Conservation (phyloP, 352 stramenopile genomes). For the Salisapilia sapeloensis region DNA sequence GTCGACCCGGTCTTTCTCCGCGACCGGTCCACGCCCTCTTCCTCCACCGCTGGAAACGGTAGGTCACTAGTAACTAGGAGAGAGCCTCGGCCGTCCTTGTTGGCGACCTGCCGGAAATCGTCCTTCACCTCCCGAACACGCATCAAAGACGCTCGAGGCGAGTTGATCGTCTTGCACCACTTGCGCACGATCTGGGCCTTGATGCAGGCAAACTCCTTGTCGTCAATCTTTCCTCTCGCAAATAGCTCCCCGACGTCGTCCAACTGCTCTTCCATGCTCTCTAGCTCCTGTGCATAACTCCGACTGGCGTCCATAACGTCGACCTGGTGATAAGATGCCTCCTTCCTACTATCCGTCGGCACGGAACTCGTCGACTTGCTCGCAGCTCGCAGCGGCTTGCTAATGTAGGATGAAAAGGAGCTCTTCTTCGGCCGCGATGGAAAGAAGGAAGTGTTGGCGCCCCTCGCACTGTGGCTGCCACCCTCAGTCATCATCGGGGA, state of each 20-base stretch:
- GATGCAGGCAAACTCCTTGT: slow-evolving; percentile 76
- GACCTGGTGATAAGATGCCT: slow-evolving; percentile 48
- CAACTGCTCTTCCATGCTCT: slow-evolving; percentile 71
- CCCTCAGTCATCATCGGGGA: slow-evolving; percentile 43
- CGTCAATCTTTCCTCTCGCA: slow-evolving; percentile 60
- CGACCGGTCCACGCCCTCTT: slow-evolving; percentile 1
- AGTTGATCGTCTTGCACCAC: slow-evolving; percentile 69
- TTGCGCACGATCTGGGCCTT: slow-evolving; percentile 67
- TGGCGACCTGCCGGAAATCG: slow-evolving; percentile 10
- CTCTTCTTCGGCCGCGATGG: slow-evolving; percentile 8
- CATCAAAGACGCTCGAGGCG: slow-evolving; percentile 57
- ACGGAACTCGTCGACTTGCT: slow-evolving; percentile 8
- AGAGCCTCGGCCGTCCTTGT: slow-evolving; percentile 3
- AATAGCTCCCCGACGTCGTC: slow-evolving; percentile 56
- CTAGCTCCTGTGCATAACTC: slow-evolving; percentile 37
- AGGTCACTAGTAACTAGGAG: not conserved
- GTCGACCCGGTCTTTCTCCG: slow-evolving; percentile 12
- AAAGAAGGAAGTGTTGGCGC: too few relatives aligned
- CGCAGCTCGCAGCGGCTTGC: slow-evolving; percentile 28
- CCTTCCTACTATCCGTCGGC: slow-evolving; percentile 9
- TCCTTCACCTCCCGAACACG: slow-evolving; percentile 47
- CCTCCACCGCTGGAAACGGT: not conserved
- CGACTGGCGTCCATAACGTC: slow-evolving; percentile 53
- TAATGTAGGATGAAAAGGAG: slow-evolving; percentile 42
- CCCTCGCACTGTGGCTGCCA: too few relatives aligned